A percentile compares a stretch with the other conserved stretches of the same genome.
phyloP scores from a whole-genome alignment of 192 early-diverging fungal species.

The Umbelopsis isabellina region DNA sequence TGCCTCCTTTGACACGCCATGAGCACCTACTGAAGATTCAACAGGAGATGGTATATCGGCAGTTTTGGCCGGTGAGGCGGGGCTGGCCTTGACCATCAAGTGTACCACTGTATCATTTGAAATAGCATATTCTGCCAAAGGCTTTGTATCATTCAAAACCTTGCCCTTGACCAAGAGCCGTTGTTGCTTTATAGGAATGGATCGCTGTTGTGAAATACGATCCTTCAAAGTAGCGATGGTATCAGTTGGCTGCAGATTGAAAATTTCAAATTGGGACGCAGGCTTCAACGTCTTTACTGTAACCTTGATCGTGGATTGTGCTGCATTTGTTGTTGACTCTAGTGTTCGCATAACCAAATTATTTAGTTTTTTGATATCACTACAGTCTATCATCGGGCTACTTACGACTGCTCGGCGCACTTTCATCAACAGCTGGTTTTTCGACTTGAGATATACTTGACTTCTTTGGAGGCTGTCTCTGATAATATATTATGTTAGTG shows the following conservation, averaged over 20 bases:
- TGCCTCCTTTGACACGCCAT: constrained; percentile 19
- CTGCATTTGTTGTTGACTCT: background rate
- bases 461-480: constrained; percentile 3
- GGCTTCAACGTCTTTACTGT: constrained; percentile 41
- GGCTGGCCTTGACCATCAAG: constrained; percentile 48
- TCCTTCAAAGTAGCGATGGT: constrained; percentile 35
- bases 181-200: constrained; percentile 41
- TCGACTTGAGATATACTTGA: background rate
- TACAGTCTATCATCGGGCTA: background rate
- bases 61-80: constrained; percentile 3
- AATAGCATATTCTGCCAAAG: constrained; percentile 53
- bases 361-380: background rate
- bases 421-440: background rate
- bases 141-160: constrained; percentile 54
- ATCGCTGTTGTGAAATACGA: constrained; percentile 36
- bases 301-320: constrained; percentile 20
- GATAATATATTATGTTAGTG: background rate
- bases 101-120: constrained; percentile 47
- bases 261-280: constrained; percentile 33
- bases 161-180: constrained; percentile 66
- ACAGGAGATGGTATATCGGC: background rate
- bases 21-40: background rate
- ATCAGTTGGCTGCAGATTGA: constrained; percentile 9
- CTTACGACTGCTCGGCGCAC: background rate
- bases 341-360: background rate